Conservation (phyloP, 306 rosid genomes). For the Glycine tomentella region DNA sequence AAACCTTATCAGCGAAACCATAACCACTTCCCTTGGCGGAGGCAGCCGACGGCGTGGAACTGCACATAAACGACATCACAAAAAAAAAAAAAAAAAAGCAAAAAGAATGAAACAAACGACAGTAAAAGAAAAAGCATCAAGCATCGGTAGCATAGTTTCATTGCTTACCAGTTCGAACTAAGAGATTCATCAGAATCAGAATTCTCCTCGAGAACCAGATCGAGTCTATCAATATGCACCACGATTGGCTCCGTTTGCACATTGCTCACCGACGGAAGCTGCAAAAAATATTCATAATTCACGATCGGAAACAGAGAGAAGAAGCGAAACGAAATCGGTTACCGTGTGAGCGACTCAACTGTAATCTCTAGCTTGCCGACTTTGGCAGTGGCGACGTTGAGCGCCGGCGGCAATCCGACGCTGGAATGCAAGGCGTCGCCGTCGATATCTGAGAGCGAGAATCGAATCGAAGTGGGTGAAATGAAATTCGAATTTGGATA, state of each 20-base stretch:
- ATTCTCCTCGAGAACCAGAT: slow-evolving; percentile 93
- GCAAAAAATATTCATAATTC: not conserved
- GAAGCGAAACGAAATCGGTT: not conserved
- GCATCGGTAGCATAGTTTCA: not conserved
- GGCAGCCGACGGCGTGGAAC: slow-evolving; percentile 60
- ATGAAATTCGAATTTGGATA: not conserved
- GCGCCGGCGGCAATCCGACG: slow-evolving; percentile 89
- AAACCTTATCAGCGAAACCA: slow-evolving; percentile 96
- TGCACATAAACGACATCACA: slow-evolving; percentile 56
- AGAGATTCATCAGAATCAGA: slow-evolving; percentile 61
- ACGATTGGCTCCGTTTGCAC: slow-evolving; percentile 87
- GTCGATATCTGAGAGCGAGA: slow-evolving; percentile 66
- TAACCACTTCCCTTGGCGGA: slow-evolving; percentile 76
- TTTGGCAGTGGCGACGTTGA: slow-evolving; percentile 80
- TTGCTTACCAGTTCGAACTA: slow-evolving; percentile 61
- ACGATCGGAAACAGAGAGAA: not conserved
- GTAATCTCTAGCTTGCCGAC: slow-evolving; percentile 84
- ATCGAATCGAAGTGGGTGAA: not conserved
- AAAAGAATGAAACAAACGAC: not conserved
- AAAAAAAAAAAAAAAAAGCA: not conserved
- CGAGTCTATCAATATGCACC: slow-evolving; percentile 86
- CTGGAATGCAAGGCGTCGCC: slow-evolving; percentile 97
- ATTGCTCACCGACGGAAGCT: slow-evolving; percentile 90
- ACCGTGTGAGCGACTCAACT: slow-evolving; percentile 46
- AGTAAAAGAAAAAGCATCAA: slow-evolving; percentile 27